Base-by-base conservation (phyloP, 306 rosid genomes). In the Cucurbita argyrosperma region DNA sequence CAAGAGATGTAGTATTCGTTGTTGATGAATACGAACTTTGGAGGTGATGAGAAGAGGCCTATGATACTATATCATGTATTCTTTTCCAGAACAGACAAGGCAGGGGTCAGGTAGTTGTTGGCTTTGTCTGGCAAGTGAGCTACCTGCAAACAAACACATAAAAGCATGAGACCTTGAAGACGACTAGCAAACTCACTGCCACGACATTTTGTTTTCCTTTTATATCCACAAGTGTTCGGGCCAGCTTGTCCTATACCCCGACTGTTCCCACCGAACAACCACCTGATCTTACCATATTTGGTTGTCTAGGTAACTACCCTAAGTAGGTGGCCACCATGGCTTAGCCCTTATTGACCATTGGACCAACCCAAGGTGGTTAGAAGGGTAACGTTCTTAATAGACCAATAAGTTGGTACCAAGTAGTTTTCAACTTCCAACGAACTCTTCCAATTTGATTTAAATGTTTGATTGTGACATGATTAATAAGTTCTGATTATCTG, bases 101-200 rank as follows among this genome's bases (percentile, higher is more conserved):
- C 97, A 12, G 98, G 98, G 12, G 97, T 83, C 86, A 94, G 76
- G 81, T 94, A 94, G 85, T 94, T 94, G 80, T 94, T 94, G 77
- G 98, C 98, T 88, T 94, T 90, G 87, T 94, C 97, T 3, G 97
- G 98, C 88, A 90, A 84, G 86, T 94, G 97, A 15, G 97, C 98
- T 39, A 94, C 97, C 98, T 94, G 87, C 78, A 74, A 50, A 75
- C 30, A 67, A 68, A 72, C 69, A 13, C 45, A 47, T 68, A 46
- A 40, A 46, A 18, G 0, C 6, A 66, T 5, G 16, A 50, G 54
- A 13, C 53, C 39, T 58, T 58, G 16, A 58, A 21, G 39, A 58
- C 11, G 63, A 10, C 16, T 10, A 57, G 8, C 63, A 57, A 0
- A 57, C 63, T 57, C 7, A 7, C 14, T n/a, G 26, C 35, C 35